Base-by-base conservation (phyloP, 805 yeast species). In the Yamadazyma phyllophila region DNA sequence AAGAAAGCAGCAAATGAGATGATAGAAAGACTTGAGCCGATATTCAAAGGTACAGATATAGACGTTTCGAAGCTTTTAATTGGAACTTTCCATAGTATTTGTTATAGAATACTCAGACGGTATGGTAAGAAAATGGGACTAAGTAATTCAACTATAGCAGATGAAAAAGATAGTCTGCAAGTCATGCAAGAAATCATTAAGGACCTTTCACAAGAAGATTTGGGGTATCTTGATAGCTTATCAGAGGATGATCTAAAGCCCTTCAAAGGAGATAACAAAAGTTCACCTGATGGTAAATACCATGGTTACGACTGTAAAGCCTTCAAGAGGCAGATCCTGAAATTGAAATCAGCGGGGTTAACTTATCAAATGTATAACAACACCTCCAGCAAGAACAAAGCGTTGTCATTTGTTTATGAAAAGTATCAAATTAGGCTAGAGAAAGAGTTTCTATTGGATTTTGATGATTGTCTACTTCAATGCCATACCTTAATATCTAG, bases 1-100 rank as follows among this genome's bases (percentile, higher is more conserved):
- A 87, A 88, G 55, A 88, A 86, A 56, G 98, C 99, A 0, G 95
- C 97, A 1, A 77, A 73, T 43, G 98, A 92, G 65, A 83, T 92
- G 87, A 65, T 70, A 10, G 84, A 80, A 27, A 71, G 98, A 35
- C 63, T 92, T 14, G 45, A 42, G 0, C 37, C 17, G 3, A 31
- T 77, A 41, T 54, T 81, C 7, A 41, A 57, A 6, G 63, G 57
- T 33, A 55, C 70, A 0, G 58, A 62, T 4, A 60, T 80, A 44
- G 64, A 71, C 30, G 52, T 71, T 2, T 60, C 69, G 1, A 71
- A 73, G 39, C 62, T 92, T 15, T 64, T 83, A 46, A 79, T 91
- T 29, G 98, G 97, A 1, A 94, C 98, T 0, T 92, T 92, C 62
- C 99, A 92, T 62, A 80, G 95, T 40, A 75, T 92, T 12, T 88